Evolutionary conservation across 2,329 filamentous ascomycete genomes (phyloP).

Genomic region (Nemania bipapillata): DNA sequence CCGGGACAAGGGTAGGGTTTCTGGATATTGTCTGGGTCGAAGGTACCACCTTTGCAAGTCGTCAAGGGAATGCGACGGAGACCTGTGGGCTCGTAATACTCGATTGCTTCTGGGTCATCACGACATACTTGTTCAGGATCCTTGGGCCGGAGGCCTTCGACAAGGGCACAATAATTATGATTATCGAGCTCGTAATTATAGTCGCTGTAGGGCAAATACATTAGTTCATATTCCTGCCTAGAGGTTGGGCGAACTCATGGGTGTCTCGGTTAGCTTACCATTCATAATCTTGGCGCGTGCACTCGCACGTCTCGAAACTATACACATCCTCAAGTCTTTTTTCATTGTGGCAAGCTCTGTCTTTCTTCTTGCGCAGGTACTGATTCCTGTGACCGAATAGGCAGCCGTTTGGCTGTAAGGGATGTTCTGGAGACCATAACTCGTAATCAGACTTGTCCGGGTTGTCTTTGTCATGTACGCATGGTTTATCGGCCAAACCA

Average conservation of each 20-base stretch:
- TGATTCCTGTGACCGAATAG: constrained; percentile 90
- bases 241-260: not conserved
- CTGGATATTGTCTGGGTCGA: constrained; percentile 75
- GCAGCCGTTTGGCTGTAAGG: constrained; percentile 79
- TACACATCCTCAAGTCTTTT: constrained; percentile 76
- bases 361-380: constrained; percentile 90
- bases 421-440: constrained; percentile 88
- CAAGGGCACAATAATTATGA: constrained; percentile 80
- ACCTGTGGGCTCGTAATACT: constrained; percentile 86
- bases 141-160: constrained; percentile 74
- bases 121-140: constrained; percentile 63
- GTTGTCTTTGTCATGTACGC: constrained; percentile 72
- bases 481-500: constrained; percentile 77
- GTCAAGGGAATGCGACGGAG: constrained; percentile 91
- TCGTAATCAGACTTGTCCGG: constrained; percentile 75
- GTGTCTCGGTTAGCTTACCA: constrained; percentile 69
- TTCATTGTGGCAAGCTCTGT: constrained; percentile 83
- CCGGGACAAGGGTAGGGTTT: constrained; percentile 74
- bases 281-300: constrained; percentile 87
- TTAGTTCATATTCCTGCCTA: constrained; percentile 45
- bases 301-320: constrained; percentile 81
- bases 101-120: constrained; percentile 72
- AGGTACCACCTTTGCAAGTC: constrained; percentile 78
- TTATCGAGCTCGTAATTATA: constrained; percentile 89
- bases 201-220: constrained; percentile 66